Conservation (phyloP, 2,329 filamentous ascomycete genomes). For the Xylariaceae sp. region DNA sequence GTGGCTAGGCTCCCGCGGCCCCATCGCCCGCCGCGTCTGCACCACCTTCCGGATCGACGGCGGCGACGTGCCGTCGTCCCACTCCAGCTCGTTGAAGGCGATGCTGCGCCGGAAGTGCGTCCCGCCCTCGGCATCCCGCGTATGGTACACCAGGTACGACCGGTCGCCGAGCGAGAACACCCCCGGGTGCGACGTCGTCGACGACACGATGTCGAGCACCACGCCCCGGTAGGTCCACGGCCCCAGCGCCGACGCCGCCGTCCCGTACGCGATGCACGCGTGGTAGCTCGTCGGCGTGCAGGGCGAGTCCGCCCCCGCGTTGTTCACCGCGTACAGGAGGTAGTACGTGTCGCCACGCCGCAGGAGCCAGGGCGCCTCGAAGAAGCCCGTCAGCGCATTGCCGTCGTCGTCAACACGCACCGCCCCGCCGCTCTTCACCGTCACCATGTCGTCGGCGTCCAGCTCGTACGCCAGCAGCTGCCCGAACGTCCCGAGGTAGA, state of each 20-base stretch:
- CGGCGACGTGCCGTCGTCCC: conserved; percentile 35
- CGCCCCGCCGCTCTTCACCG: conserved; percentile 31
- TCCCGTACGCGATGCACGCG: conserved; percentile 43
- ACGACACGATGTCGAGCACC: conserved; percentile 41
- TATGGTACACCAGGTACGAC: conserved; percentile 42
- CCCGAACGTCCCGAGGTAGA: conserved; percentile 45
- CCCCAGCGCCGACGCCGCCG: conserved; percentile 38
- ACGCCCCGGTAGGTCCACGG: conserved; percentile 42
- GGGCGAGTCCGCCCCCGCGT: conserved; percentile 40
- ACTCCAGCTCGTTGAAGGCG: conserved; percentile 40
- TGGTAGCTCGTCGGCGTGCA: conserved; percentile 44
- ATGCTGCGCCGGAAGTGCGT: conserved; percentile 42
- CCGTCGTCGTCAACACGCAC: conserved; percentile 24
- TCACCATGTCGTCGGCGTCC: conserved; percentile 40
- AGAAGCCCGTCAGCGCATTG: conserved; percentile 40
- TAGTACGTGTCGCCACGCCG: conserved; percentile 42
- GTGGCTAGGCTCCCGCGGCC: conserved; percentile 33
- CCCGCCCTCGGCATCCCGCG: conserved; percentile 39
- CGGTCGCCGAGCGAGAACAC: conserved; percentile 34
- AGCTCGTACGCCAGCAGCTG: conserved; percentile 40
- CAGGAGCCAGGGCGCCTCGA: conserved; percentile 45
- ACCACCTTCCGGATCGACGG: conserved; percentile 35
- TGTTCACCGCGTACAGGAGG: conserved; percentile 45
- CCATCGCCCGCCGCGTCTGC: conserved; percentile 34
- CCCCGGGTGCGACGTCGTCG: conserved; percentile 43